These are phyloP conservation scores for Starmera dryadoides DNA, from an alignment of 805 yeast genomes.

Conservation along the genomic window DNA sequence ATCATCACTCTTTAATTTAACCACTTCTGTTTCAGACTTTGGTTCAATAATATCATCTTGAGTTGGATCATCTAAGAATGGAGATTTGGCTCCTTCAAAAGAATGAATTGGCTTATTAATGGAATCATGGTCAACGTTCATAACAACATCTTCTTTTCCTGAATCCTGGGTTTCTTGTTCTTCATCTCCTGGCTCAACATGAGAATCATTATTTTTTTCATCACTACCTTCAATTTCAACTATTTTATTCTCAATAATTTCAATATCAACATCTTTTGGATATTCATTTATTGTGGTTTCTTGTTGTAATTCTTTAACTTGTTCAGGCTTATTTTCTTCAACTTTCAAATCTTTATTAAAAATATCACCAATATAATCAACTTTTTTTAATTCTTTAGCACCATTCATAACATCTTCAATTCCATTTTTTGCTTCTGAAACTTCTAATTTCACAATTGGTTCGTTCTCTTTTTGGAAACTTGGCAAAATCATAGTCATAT, in stretches of 20 bases:
- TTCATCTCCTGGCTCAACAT: neutral
- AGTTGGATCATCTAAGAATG: slow-evolving; percentile 14
- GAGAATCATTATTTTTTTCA: neutral
- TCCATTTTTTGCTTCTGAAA: slow-evolving; percentile 2
- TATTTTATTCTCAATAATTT: neutral
- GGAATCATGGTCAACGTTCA: no score
- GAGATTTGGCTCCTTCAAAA: slow-evolving; percentile 10
- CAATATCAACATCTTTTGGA: slow-evolving; percentile 2
- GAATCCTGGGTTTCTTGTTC: no score
- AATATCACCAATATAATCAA: slow-evolving; percentile 17
- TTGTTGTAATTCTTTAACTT: neutral
- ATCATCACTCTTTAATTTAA: slow-evolving; percentile 10
- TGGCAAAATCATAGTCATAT: slow-evolving; percentile 33
- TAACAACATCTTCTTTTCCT: no score
- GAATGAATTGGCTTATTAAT: no score
- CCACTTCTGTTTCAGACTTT: slow-evolving; percentile 3
- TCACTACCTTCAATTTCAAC: neutral
- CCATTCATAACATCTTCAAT: slow-evolving; percentile 3
- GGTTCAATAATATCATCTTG: slow-evolving; percentile 7
- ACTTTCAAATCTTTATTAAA: slow-evolving; percentile 5
- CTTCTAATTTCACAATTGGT: neutral
- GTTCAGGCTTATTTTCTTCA: slow-evolving; percentile 3
- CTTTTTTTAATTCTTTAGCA: slow-evolving; percentile 1
- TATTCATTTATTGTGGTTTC: no score
- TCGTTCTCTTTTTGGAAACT: slow-evolving; percentile 8